Evolutionary conservation across 495 filamentous ascomycete species (phyloP), one percentile per base, ranked within the genome.

Genomic region (Aspergillus baeticus): DNA sequence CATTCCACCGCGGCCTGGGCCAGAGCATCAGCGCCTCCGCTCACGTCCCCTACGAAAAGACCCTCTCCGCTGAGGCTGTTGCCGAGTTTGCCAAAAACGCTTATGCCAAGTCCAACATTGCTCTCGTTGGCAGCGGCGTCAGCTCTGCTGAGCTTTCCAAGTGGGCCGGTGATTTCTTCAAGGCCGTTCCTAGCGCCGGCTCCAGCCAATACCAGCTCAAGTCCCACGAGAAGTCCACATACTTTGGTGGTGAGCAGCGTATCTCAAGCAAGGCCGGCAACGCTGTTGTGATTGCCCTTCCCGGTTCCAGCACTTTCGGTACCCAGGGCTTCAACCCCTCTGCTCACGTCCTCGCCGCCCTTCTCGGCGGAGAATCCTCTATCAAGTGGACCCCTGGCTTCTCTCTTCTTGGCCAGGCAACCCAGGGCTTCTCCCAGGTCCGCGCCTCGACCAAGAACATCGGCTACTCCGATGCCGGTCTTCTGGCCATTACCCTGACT

Each of bases 331-430:
- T 86, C 81, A 92, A 96, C 80, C 88, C 93, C 55, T 95, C 96
- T 78, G 84, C 88, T 63, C 84, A 86, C 54, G 91, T 99, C 57
- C 86, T 99, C 21, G 84, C 90, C 56, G 87, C 91, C 46, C 85
- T 99, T 6, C 87, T 99, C 26, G 94, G 94, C 65, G 94, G 95
- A 38, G 76, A 92, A 72, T 87, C 91, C 57, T 85, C 76, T 71
- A 93, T 97, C 80, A 98, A 98, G 79, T 98, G 94, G 94, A 88
- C 88, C 22, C 80, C 91, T 51, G 95, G 94, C 51, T 97, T 96
- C 78, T 92, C 88, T 11, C 78, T 96, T 41, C 84, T 99, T 39
- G 81, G 87, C 54, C 90, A 95, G 77, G 88, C 86, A 38, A 80
- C 84, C 51, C 76, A 86, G 48, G 76, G 77, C 17, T 79, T 82